Evolutionary conservation across 139 green algal genomes (phyloP).

Genomic region (Mesostigma viride): DNA sequence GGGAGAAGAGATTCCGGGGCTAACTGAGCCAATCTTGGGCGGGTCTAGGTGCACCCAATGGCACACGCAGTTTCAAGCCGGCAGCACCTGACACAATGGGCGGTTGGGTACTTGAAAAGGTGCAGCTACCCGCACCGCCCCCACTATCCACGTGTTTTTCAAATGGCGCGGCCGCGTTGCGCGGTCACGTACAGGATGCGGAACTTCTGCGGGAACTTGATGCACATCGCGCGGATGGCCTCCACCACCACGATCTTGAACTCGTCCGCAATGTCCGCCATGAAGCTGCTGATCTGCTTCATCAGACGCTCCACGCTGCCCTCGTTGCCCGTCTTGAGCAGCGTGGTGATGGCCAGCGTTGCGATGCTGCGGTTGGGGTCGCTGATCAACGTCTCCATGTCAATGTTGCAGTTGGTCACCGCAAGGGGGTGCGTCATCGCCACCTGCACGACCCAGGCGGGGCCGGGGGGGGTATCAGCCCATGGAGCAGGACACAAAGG

Average conservation of each 20-base stretch:
- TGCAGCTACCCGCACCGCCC: no score
- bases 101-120: no score
- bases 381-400: conserved; percentile 94
- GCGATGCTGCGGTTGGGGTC: conserved; percentile 91
- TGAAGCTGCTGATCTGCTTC: conserved; percentile 97
- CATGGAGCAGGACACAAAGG: no score
- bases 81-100: no score
- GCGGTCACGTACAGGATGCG: conserved; percentile 47
- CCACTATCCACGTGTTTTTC: no score
- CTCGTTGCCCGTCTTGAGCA: conserved; percentile 98
- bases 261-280: conserved; percentile 94
- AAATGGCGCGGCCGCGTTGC: no score
- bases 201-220: conserved; percentile 98
- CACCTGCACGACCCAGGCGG: no score
- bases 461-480: no score
- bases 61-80: no score
- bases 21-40: no score
- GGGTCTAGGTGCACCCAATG: no score
- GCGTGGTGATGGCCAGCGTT: conserved; percentile 95
- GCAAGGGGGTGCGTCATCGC: conserved; percentile 85
- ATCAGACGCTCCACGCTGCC: conserved; percentile 90
- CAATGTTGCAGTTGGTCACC: conserved; percentile 97
- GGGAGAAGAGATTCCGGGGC: no score
- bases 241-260: conserved; percentile 99
- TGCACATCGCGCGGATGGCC: conserved; percentile 84